Evolutionary conservation across 106 monocot genomes (phyloP), one percentile per base, ranked within the genome.

Genomic region (Cymbidium sinense): DNA sequence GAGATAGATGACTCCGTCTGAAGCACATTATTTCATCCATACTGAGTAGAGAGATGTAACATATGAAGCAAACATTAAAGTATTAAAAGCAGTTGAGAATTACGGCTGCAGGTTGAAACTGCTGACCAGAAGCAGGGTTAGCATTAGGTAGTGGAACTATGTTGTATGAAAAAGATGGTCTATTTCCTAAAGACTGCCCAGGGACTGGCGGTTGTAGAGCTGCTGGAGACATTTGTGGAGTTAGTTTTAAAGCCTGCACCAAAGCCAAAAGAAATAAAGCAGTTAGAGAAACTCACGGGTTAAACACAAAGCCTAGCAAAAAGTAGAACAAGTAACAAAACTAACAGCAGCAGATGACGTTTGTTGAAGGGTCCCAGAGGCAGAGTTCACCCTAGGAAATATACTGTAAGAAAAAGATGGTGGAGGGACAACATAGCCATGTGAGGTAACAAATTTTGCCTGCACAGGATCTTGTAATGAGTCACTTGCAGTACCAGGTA

Each of bases 151-250:
- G 87, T 15, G 89, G 83, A 75, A 79, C 83, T 71, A 91, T 58
- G 75, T 85, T 94, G 86, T 94, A 98, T 62, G 90, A 88, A 82
- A 98, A 94, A 72, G 89, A 91, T 79, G 98, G 94, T 52, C 87
- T 90, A 64, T 80, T 88, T 61, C 61, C 84, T 76, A 84, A 79
- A 80, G 87, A 70, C 62, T 90, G 94, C 25, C 85, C 89, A 70
- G 98, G 98, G 75, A 84, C 94, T 33, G 94, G 94, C 12, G 98
- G 98, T 77, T 98, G 98, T 78, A 98, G 88, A 80, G 94, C 85
- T 33, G 94, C 82, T 25, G 94, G 79, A 80, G 91, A 55, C 81
- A 91, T 70, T 78, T 86, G 78, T 39, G 86, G 86, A 80, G 77
- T 72, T 36, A 86, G 37, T 76, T 81, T 89, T 19, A 89, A 36